Percentiles rank a stretch among this genome's conserved stretches.
These are phyloP conservation scores for Colletotrichum navitas DNA, from an alignment of 2,329 filamentous ascomycete genomes.

Conservation along the genomic window DNA sequence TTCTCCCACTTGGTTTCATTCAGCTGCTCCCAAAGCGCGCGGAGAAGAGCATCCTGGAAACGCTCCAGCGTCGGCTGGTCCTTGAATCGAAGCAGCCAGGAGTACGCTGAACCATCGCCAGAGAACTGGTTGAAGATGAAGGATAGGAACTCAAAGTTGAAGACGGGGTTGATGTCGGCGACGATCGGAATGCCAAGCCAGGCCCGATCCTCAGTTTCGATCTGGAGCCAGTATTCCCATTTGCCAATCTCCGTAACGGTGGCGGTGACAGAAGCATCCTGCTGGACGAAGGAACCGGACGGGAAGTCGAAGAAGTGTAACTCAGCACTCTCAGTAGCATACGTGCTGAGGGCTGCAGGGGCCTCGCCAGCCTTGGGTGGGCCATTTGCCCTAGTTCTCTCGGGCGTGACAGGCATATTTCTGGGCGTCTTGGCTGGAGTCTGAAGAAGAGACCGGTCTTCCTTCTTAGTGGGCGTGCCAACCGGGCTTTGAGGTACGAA, in stretches of 20 bases:
- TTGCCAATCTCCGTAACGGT: conserved; percentile 87
- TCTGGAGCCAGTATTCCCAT: conserved; percentile 97
- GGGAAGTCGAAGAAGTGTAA: conserved; percentile 94
- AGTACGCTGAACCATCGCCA: conserved; percentile 89
- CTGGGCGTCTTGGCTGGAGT: conserved; percentile 59
- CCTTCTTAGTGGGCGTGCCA: conserved; percentile 53
- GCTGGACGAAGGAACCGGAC: conserved; percentile 84
- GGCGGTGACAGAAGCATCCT: conserved; percentile 81
- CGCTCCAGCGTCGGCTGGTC: conserved; percentile 83
- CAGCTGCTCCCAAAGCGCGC: conserved; percentile 94
- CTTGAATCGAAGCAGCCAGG: conserved; percentile 94
- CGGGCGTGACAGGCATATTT: conserved; percentile 49
- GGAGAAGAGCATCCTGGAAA: conserved; percentile 95
- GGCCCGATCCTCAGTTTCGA: conserved; percentile 79
- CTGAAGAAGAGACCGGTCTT: conserved; percentile 50
- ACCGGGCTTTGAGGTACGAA: conserved; percentile 46
- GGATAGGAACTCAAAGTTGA: conserved; percentile 98
- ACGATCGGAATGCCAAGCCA: conserved; percentile 90
- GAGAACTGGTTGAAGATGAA: conserved; percentile 99
- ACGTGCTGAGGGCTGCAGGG: conserved; percentile 78
- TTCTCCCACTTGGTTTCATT: conserved; percentile 96
- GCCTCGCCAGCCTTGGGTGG: conserved; percentile 71
- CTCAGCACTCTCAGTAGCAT: conserved; percentile 83
- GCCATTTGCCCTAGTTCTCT: conserved; percentile 49
- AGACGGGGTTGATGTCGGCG: conserved; percentile 93